Base-by-base conservation (phyloP, 116 monocot species). In the Papilionanthe hybrid region DNA sequence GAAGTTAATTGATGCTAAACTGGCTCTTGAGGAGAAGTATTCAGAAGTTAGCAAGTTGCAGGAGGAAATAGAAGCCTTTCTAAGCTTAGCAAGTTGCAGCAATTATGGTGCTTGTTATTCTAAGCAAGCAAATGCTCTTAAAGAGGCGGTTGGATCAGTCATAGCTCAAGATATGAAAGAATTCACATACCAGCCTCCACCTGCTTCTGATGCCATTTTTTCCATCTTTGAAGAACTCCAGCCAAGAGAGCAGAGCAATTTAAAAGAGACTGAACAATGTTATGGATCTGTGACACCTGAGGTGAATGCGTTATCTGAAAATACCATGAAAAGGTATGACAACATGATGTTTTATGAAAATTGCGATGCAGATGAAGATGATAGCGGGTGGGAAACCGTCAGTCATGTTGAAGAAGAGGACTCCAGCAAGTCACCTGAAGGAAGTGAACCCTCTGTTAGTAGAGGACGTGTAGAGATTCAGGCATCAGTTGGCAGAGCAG, bases 1-100 rank as follows among this genome's bases (percentile, higher is more conserved):
- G 98, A 98, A 98, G 85, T 82, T 98, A 49, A 72, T 94, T 10
- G 94, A 94, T 81, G 94, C 94, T 9, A 98, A 91, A 53, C 60
- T 94, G 81, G 83, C 91, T 45, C 90, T 98, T 5, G 94, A 94
- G 72, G 85, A 93, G 57, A 98, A 93, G 80, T 91, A 93, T 79
- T 83, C 82, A 18, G 78, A 88, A 69, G 65, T 98, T n/a, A 86
- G 75, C 72, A 81, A 77, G 56, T 83, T 94, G 42, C 84, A 88
- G 75, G 72, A 81, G 20, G 88, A 91, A 53, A 60, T 98, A 7
- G 90, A 93, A 69, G 87, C 79, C 9, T 92, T 92, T 55, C 25
- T 98, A 17, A 81, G 67, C 53, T 23, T 55, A 13, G 69, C 45
- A 29, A 67, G 55, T 5, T 72, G 78, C 5, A 71, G 44, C 4